Conservation (phyloP, 192 early-diverging fungal genomes). For the Thoreauomyces humboldtii region DNA sequence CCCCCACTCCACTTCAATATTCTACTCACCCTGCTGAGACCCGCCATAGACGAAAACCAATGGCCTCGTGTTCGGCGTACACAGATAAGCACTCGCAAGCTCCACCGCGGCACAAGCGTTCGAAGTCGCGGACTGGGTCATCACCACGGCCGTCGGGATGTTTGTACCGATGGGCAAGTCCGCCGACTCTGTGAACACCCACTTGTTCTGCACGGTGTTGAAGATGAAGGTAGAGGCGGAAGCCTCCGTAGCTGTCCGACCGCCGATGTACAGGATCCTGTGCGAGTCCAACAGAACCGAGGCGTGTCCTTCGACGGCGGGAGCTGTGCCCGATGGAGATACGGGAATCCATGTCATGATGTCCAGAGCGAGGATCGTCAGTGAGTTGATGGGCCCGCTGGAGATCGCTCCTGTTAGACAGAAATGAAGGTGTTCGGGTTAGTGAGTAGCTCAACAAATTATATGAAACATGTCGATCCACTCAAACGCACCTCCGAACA, state of each 20-base stretch:
- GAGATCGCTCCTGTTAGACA: neutral
- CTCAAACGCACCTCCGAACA: constrained; percentile 7
- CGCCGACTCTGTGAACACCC: neutral
- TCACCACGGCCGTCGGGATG: neutral
- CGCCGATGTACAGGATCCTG: constrained; percentile 11
- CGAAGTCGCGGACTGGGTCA: neutral
- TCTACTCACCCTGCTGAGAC: constrained; percentile 3
- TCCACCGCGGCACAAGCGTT: constrained; percentile 6
- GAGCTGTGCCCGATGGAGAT: neutral
- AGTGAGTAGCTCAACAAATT: too few species aligned
- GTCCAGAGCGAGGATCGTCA: neutral
- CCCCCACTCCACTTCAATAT: neutral
- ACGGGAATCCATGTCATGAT: neutral
- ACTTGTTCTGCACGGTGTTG: constrained; percentile 11
- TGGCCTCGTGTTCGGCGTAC: constrained; percentile 10
- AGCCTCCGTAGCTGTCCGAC: neutral
- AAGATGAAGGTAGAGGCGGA: neutral
- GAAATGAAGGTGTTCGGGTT: too few species aligned
- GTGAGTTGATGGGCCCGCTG: neutral
- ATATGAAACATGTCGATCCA: too few species aligned
- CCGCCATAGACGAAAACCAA: constrained; percentile 1
- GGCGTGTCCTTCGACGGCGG: constrained; percentile 2
- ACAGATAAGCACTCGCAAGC: neutral
- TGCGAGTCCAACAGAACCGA: constrained; percentile 1
- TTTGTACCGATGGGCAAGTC: constrained; percentile 7